Percentiles rank a stretch among this genome's conserved stretches.
Evolutionary conservation across 2,329 filamentous ascomycete genomes (phyloP).

Genomic region (Verticillium nonalfalfae): DNA sequence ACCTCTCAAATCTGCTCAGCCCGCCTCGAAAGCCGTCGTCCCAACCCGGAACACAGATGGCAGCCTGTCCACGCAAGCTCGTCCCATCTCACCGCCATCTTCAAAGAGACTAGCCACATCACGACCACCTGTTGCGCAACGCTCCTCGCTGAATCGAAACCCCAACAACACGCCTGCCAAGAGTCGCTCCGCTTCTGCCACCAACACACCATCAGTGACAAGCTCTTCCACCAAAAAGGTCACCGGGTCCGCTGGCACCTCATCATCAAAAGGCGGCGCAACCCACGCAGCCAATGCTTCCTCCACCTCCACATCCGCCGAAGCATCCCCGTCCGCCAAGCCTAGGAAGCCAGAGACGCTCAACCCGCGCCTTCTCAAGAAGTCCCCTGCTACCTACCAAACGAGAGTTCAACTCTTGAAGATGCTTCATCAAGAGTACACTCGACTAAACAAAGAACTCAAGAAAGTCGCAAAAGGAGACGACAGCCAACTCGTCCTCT

Average conservation of each 20-base stretch:
- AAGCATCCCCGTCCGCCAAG: conserved; percentile 8
- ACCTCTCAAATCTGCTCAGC: conserved; percentile 9
- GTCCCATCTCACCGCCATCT: conserved; percentile 26
- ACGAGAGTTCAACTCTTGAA: conserved; percentile 52
- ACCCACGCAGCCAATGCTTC: background rate
- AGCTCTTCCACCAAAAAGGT: background rate
- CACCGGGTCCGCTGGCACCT: conserved; percentile 7
- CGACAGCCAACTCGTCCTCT: conserved; percentile 47
- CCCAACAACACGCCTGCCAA: background rate
- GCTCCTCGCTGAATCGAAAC: background rate
- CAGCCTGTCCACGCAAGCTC: conserved; percentile 16
- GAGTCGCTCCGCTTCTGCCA: background rate
- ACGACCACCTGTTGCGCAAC: background rate
- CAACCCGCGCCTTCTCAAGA: conserved; percentile 60
- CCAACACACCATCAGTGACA: background rate
- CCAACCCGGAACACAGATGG: conserved; percentile 8
- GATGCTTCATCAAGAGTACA: conserved; percentile 58
- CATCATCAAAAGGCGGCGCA: background rate
- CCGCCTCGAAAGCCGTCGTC: conserved; percentile 11
- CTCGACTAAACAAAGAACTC: conserved; percentile 60
- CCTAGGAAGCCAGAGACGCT: conserved; percentile 45
- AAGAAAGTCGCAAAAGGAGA: conserved; percentile 41
- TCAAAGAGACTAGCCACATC: conserved; percentile 15
- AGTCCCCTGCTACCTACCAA: conserved; percentile 49
- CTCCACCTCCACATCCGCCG: conserved; percentile 5